These are phyloP conservation scores for Macrocybe gigantea DNA, from an alignment of 768 basidiomycete genomes.

Conservation along the genomic window DNA sequence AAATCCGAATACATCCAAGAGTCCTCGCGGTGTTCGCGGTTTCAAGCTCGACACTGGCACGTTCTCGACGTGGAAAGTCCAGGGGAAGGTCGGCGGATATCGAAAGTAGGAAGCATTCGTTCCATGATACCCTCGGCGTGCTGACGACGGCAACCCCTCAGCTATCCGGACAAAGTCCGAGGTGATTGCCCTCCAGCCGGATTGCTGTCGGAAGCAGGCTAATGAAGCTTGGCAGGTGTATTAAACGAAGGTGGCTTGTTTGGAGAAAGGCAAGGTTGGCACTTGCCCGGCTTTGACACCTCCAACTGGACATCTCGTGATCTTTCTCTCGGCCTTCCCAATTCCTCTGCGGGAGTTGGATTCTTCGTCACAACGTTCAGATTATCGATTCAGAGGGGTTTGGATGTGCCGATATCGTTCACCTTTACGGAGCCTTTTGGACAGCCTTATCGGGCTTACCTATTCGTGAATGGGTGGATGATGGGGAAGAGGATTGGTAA, in stretches of 20 bases:
- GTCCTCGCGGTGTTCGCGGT: conserved; percentile 74
- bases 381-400: conserved; percentile 47
- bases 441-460: conserved; percentile 63
- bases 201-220: neutral
- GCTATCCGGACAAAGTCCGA: conserved; percentile 69
- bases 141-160: conserved; percentile 20
- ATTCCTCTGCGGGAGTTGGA: conserved; percentile 59
- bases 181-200: conserved; percentile 14
- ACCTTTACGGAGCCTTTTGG: conserved; percentile 53
- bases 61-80: conserved; percentile 64
- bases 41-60: conserved; percentile 61
- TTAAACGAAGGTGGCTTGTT: conserved; percentile 71
- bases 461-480: conserved; percentile 89
- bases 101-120: conserved; percentile 35
- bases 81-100: conserved; percentile 74
- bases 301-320: conserved; percentile 54
- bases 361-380: conserved; percentile 78
- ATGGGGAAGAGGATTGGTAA: conserved; percentile 78
- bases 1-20: conserved; percentile 52
- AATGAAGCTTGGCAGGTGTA: conserved; percentile 29
- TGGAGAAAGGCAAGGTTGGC: conserved; percentile 71
- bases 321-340: conserved; percentile 53
- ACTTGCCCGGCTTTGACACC: conserved; percentile 65
- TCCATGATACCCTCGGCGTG: neutral
- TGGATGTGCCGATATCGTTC: conserved; percentile 71